A percentile compares a stretch with the other conserved stretches of the same genome.
phyloP scores from a whole-genome alignment of 2,329 filamentous ascomycete genomes.

The Cordyceps cicadae region DNA sequence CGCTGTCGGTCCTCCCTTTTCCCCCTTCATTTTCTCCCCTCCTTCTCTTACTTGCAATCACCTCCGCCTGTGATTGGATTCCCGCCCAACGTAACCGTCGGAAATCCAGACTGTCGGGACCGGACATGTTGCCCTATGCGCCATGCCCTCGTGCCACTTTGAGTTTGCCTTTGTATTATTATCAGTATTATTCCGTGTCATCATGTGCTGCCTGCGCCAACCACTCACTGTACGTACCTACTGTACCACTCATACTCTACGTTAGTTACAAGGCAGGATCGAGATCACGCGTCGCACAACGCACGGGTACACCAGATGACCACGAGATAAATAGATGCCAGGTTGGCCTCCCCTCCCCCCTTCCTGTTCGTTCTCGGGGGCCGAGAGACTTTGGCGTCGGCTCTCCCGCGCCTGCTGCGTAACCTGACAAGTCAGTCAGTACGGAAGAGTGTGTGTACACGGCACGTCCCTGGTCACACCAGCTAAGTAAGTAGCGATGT shows the following conservation, averaged over 20 bases:
- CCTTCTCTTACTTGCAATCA: neutral
- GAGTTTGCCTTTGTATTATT: neutral
- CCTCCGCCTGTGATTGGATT: neutral
- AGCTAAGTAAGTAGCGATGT: too few relatives aligned
- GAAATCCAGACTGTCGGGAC: conserved; percentile 2
- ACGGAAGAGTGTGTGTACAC: neutral
- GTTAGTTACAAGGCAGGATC: neutral
- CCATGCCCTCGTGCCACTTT: neutral
- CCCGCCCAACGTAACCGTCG: neutral
- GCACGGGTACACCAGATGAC: neutral
- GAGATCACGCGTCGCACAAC: neutral
- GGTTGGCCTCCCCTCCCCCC: neutral
- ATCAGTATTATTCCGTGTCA: neutral
- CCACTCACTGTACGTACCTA: too few relatives aligned
- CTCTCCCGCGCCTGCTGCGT: conserved; percentile 3
- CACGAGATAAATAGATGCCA: neutral
- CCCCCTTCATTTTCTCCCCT: neutral
- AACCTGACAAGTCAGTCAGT: neutral
- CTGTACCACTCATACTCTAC: neutral
- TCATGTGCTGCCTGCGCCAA: neutral
- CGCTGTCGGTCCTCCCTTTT: neutral
- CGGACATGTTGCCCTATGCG: neutral
- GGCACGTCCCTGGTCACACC: neutral
- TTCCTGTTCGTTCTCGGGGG: conserved; percentile 1
- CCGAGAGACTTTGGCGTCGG: neutral